Percentiles rank a stretch among this genome's conserved stretches.
These are phyloP conservation scores for Alopecurus myosuroides DNA, from an alignment of 176 grass and related monocot species.

Conservation along the genomic window DNA sequence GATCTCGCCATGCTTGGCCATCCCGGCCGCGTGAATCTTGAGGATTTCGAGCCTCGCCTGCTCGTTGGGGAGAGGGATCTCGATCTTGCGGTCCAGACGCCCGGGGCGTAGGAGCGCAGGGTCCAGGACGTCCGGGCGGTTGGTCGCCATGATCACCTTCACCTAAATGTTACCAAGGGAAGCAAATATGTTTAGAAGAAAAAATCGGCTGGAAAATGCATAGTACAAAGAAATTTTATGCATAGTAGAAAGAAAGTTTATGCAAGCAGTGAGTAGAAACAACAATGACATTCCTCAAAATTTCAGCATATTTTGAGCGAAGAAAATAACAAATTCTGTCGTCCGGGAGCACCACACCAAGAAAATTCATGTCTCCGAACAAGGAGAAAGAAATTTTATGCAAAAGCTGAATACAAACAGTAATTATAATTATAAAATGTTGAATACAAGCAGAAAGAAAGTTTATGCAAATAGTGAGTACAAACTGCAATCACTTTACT, in stretches of 20 bases:
- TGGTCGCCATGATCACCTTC: conserved; percentile 2
- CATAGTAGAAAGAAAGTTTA: too few species aligned
- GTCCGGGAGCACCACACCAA: too few species aligned
- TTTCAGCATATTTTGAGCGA: neutral
- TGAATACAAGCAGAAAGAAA: neutral
- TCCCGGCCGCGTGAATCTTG: neutral
- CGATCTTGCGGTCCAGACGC: neutral
- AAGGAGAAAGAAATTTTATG: neutral
- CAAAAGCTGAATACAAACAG: neutral
- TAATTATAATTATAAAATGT: too few species aligned
- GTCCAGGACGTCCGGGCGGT: neutral
- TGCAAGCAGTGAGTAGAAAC: neutral
- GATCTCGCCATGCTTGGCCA: neutral
- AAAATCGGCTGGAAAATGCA: neutral
- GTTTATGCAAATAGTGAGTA: neutral
- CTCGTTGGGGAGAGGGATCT: neutral
- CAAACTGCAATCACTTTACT: neutral
- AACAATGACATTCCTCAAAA: neutral
- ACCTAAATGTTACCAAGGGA: neutral
- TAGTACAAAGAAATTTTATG: neutral
- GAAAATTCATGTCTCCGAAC: too few species aligned
- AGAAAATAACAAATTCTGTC: neutral
- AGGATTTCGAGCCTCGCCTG: neutral
- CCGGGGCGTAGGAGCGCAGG: neutral
- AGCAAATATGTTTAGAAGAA: neutral